These are phyloP conservation scores for Candida gigantensis DNA, from an alignment of 1,139 yeast genomes.

Conservation along the genomic window DNA sequence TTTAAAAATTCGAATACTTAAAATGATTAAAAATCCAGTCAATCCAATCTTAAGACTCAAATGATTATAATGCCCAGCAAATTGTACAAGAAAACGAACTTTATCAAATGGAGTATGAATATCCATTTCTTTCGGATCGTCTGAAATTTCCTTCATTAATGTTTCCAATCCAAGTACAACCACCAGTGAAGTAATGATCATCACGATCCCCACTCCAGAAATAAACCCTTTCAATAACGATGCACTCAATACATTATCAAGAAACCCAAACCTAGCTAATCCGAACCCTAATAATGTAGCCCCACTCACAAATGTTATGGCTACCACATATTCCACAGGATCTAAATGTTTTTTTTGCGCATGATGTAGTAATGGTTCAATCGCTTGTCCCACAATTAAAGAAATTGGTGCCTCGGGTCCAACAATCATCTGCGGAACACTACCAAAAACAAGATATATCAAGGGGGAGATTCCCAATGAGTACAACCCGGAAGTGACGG, in stretches of 20 bases:
- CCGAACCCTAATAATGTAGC: conserved; percentile 76
- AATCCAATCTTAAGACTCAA: conserved; percentile 57
- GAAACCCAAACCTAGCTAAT: conserved; percentile 78
- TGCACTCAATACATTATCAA: conserved; percentile 83
- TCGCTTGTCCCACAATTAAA: conserved; percentile 86
- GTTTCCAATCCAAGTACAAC: conserved; percentile 68
- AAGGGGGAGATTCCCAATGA: conserved; percentile 85
- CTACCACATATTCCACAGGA: conserved; percentile 68
- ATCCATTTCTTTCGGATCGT: conserved; percentile 47
- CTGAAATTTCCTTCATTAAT: conserved; percentile 31
- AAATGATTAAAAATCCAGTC: conserved; percentile 44
- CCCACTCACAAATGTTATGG: conserved; percentile 78
- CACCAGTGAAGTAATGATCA: conserved; percentile 77
- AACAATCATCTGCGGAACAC: conserved; percentile 94
- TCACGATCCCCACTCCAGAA: conserved; percentile 89
- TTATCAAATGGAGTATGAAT: conserved; percentile 80
- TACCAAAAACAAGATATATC: conserved; percentile 78
- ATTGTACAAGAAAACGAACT: conserved; percentile 51
- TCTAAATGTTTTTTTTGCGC: conserved; percentile 41
- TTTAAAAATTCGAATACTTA: conserved; percentile 46
- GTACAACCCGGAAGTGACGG: conserved; percentile 80
- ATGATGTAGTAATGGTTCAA: conserved; percentile 66
- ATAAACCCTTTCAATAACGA: conserved; percentile 87
- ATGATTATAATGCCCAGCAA: conserved; percentile 43
- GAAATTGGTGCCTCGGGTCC: conserved; percentile 97